Evolutionary conservation across 305 asterid species (phyloP), one percentile per base, ranked within the genome.

Genomic region (Salvia sclarea): DNA sequence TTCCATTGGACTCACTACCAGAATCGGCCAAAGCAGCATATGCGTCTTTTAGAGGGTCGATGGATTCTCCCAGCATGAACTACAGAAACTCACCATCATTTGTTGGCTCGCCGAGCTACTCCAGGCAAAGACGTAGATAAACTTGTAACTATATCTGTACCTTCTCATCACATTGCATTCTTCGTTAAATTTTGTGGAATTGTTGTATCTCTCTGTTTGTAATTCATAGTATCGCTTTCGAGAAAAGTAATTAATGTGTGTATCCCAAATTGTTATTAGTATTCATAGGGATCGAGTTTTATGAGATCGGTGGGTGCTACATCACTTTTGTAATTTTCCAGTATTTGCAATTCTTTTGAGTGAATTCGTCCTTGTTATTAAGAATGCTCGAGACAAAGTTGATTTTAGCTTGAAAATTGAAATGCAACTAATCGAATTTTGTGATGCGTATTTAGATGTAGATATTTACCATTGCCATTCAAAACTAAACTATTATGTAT

Each of bases 11-110:
- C 71, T 79, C 95, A 0, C 89, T 89, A 57, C 96, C 99, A 16
- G 97, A 91, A 82, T 87, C 96, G 8, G 99, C 97, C 7, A 94
- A 87, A 84, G 93, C 93, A 61, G 96, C 97, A 4, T 87, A 89
- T 73, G 96, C 96, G 62, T 94, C 98, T 16, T 94, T 89, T 38
- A 81, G 95, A 66, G 96, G 88, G 61, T 70, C 92, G 4, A 58
- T 79, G 82, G 95, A 86, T 73, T 91, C 96, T 53, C 96, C 99
- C 7, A 85, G 87, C 85, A 77, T 85, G 73, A 87, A 37, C 79
- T 84, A 58, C 62, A 82, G 94, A 82, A 84, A 82, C 66, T 41
- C 94, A 6, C 85, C 82, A 55, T 71, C 91, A 6, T 1, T 67
- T 71, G 4, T 0, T 69, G 85, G 78, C 18, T 90, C 99, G 45